phyloP scores from a whole-genome alignment of 1,139 yeast species.

The Meyerozyma sp. region DNA sequence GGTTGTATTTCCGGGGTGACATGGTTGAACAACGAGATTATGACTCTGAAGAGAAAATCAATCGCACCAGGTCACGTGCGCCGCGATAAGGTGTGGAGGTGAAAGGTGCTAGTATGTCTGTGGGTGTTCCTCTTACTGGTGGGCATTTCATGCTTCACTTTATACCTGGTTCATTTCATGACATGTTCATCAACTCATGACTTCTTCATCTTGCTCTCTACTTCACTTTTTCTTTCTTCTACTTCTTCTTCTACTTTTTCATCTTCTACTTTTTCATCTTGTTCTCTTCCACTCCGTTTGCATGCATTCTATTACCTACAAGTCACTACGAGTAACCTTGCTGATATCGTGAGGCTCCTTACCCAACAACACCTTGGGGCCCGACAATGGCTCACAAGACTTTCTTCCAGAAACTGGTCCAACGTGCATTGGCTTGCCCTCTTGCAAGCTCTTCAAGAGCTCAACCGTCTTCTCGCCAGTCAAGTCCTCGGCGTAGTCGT shows the following conservation, averaged over 20 bases:
- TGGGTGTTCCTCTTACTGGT: no score
- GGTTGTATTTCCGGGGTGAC: constrained; percentile 32
- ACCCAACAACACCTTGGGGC: constrained; percentile 57
- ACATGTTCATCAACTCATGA: no score
- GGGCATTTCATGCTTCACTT: no score
- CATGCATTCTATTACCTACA: constrained; percentile 13
- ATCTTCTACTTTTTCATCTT: neutral
- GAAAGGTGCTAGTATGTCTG: no score
- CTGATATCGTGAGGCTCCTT: constrained; percentile 67
- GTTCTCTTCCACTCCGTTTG: neutral
- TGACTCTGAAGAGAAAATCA: neutral
- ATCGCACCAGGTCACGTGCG: constrained; percentile 1
- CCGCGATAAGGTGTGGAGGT: neutral
- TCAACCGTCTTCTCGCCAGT: constrained; percentile 61
- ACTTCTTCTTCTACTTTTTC: neutral
- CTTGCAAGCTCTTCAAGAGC: constrained; percentile 58
- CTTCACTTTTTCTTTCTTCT: neutral
- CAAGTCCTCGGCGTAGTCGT: constrained; percentile 80
- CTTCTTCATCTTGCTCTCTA: neutral
- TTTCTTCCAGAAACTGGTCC: constrained; percentile 73
- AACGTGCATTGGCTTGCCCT: constrained; percentile 52
- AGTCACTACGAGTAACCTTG: constrained; percentile 50
- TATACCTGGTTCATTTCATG: no score
- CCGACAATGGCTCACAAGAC: constrained; percentile 74
- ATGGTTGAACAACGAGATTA: constrained; percentile 6